A percentile compares a stretch with the other conserved stretches of the same genome.
These are phyloP conservation scores for Spongospora subterranea DNA, from an alignment of 208 protist genomes.

Conservation along the genomic window DNA sequence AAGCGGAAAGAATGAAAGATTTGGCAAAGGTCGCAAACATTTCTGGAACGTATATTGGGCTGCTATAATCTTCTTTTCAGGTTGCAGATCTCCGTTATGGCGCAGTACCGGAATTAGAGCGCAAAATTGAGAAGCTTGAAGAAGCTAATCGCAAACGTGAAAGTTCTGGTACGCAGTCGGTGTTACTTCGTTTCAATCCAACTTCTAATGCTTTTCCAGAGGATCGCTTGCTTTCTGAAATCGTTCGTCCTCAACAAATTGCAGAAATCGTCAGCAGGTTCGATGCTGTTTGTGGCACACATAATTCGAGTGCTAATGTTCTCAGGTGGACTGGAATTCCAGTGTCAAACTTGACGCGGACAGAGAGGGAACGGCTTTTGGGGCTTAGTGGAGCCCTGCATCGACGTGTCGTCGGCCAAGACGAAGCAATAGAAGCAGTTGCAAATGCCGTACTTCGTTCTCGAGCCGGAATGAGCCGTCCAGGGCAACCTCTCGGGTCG, in stretches of 20 bases:
- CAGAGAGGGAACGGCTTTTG: conserved; percentile 68
- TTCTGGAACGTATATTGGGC: neutral
- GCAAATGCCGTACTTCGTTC: conserved; percentile 74
- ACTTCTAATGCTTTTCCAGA: neutral
- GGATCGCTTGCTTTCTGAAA: conserved; percentile 51
- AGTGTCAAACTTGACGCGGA: conserved; percentile 66
- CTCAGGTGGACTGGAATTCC: conserved; percentile 76
- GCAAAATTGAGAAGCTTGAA: conserved; percentile 55
- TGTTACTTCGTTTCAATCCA: neutral
- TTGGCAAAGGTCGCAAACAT: neutral
- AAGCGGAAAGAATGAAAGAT: conserved; percentile 59
- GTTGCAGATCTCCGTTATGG: conserved; percentile 55
- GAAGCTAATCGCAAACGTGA: conserved; percentile 42
- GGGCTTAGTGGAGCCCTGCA: conserved; percentile 56
- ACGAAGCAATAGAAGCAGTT: conserved; percentile 74
- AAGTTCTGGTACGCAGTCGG: neutral
- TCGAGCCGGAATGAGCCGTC: conserved; percentile 72
- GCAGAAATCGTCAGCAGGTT: conserved; percentile 59
- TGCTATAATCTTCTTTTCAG: neutral
- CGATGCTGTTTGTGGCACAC: neutral
- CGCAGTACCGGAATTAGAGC: conserved; percentile 58
- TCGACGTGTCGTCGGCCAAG: conserved; percentile 73
- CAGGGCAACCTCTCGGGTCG: conserved; percentile 73
- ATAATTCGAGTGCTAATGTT: neutral
- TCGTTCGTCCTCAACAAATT: conserved; percentile 61